phyloP scores from a whole-genome alignment of 257 asterid genomes.

The Ajuga chamaepitys region DNA sequence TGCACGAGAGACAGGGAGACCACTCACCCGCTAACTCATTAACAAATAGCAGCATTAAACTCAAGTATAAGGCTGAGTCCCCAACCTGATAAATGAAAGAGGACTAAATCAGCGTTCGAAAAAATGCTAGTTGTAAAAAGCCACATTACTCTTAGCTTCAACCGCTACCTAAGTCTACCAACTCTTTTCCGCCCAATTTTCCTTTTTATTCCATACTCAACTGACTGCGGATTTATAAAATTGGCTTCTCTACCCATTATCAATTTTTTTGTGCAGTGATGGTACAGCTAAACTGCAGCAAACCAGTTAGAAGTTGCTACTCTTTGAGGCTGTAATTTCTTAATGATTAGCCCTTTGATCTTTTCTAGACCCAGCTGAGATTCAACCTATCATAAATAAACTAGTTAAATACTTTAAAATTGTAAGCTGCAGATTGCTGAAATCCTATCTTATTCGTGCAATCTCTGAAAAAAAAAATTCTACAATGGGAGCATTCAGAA shows the following conservation, averaged over 20 bases:
- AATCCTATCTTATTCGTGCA: not conserved
- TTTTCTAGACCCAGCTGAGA: not conserved
- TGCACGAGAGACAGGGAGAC: not conserved
- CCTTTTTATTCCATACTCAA: not conserved
- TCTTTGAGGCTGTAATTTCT: slow-evolving; percentile 9
- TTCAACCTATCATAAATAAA: not conserved
- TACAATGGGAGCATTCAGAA: not conserved
- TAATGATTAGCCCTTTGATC: not conserved
- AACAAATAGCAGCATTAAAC: slow-evolving; percentile 69
- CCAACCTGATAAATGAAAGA: slow-evolving; percentile 57
- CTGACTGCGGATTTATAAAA: not conserved
- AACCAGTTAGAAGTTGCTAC: not conserved
- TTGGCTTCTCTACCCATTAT: not conserved
- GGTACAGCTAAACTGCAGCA: not conserved
- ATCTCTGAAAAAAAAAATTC: not conserved
- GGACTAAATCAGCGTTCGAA: slow-evolving; percentile 5
- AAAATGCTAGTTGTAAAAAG: not conserved
- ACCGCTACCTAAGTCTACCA: not conserved
- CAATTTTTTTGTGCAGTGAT: too few species aligned
- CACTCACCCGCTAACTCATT: slow-evolving; percentile 78
- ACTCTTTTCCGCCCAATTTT: not conserved
- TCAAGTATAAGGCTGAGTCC: slow-evolving; percentile 89
- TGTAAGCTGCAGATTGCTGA: not conserved
- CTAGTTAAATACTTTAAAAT: not conserved
- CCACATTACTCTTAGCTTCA: slow-evolving; percentile 1